Base-by-base conservation (phyloP, 805 yeast genomes). In the Kodamaea restingae region DNA sequence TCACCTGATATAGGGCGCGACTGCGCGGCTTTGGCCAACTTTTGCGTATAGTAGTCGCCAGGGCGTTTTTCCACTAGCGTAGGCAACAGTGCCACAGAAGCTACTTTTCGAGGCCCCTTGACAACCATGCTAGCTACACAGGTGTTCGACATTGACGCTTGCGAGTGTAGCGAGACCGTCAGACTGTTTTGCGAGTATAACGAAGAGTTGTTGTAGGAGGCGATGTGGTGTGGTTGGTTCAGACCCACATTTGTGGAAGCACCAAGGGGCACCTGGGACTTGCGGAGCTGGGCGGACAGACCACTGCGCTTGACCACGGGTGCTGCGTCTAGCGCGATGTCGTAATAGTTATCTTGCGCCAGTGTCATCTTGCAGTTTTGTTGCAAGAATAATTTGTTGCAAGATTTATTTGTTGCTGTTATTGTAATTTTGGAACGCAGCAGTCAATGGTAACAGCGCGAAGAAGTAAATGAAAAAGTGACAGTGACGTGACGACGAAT, bases 31-130 rank as follows among this genome's bases (percentile, higher is more conserved):
- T 37, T 50, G 32, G 54, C 53, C 32, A 65, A 41, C 40, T 60
- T 61, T 40, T 56, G 58, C 27, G 65, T 54, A 41, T 55, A 67
- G 49, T 63, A 65, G 40, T 67, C 72, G 21, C 71, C 63, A 3
- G 73, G 73, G 18, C 73, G 47, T 43, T 63, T 65, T 8, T 25
- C 37, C 18, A 11, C 20, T 15, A 27, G 14, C 3, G 37, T 18
- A 2, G 41, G 41, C 29, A 39, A 22, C 40, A 32, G 36, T 15
- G 27, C 14, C 8, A 32, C 25, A 32, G 40, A 38, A 30, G 15
- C 26, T 3, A 36, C 26, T 14, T 30, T 36, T 7, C 39, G 39
- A 8, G 35, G 39, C 8, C 24, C 39, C 14, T 36, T 36, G 21
- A 12, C 5, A 12, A 15, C 18, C 20, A 24, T 22, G 17, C 30